phyloP scores from a whole-genome alignment of 129 eudicot species.

The Arctium minus region DNA sequence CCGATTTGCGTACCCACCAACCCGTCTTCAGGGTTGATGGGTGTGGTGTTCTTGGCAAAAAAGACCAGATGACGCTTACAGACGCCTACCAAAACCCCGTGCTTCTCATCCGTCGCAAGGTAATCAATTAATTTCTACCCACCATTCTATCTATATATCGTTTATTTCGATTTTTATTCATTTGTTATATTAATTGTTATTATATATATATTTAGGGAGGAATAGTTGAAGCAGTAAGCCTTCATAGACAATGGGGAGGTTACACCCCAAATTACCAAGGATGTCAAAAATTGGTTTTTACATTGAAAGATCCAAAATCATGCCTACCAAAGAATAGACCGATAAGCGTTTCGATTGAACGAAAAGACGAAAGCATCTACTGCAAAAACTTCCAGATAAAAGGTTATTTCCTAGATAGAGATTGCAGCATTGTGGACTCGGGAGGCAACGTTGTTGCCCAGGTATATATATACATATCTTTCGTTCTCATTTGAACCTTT shows the following conservation, averaged over 20 bases:
- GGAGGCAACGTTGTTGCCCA: constrained; percentile 55
- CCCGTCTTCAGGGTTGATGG: constrained; percentile 74
- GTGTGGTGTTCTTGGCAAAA: constrained; percentile 76
- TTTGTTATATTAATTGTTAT: background rate
- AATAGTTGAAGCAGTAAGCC: constrained; percentile 71
- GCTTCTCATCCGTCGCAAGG: constrained; percentile 85
- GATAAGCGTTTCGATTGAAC: constrained; percentile 53
- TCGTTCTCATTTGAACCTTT: background rate
- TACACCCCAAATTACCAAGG: constrained; percentile 47
- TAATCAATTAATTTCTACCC: constrained; percentile 1
- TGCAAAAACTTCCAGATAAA: constrained; percentile 41
- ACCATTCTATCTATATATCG: background rate
- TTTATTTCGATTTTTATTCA: background rate
- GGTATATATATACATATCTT: constrained; percentile 20
- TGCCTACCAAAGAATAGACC: constrained; percentile 39
- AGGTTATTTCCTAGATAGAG: constrained; percentile 62
- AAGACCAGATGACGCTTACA: constrained; percentile 55
- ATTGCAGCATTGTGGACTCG: constrained; percentile 58
- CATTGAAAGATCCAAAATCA: constrained; percentile 60
- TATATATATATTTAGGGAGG: constrained; percentile 44
- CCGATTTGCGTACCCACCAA: constrained; percentile 42
- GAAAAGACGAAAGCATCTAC: constrained; percentile 22
- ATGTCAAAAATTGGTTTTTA: constrained; percentile 55
- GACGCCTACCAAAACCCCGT: constrained; percentile 59
- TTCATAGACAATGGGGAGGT: constrained; percentile 74